Percentiles rank a stretch among this genome's conserved stretches.
Conservation (phyloP, 1,284 basidiomycete genomes). For the Ustilago trichophora region DNA sequence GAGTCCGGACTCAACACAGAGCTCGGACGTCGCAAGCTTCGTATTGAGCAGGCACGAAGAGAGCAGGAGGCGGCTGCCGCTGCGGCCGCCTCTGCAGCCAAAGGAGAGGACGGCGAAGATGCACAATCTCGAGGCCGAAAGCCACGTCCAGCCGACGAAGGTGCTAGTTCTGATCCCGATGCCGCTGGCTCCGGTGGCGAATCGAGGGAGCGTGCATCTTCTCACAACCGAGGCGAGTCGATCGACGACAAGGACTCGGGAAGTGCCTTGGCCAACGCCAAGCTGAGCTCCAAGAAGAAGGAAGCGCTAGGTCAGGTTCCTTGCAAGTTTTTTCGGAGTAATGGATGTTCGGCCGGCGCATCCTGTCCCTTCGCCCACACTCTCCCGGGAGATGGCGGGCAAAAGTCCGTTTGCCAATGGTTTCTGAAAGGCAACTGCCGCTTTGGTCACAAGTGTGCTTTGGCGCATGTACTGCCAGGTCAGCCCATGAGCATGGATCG, state of each 20-base stretch:
- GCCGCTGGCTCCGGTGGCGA: constrained; percentile 10
- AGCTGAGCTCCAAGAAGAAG: constrained; percentile 65
- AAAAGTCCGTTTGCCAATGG: constrained; percentile 92
- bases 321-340: constrained; percentile 90
- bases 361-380: constrained; percentile 93
- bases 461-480: constrained; percentile 88
- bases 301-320: constrained; percentile 93
- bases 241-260: constrained; percentile 51
- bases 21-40: constrained; percentile 45
- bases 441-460: constrained; percentile 89
- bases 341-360: constrained; percentile 82
- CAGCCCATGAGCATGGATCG: constrained; percentile 87
- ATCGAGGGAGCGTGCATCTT: constrained; percentile 28
- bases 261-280: constrained; percentile 61
- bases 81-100: constrained; percentile 11
- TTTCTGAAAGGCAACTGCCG: constrained; percentile 89
- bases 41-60: constrained; percentile 37
- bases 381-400: constrained; percentile 65
- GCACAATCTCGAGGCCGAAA: constrained; percentile 22
- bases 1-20: constrained; percentile 54
- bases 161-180: constrained; percentile 20
- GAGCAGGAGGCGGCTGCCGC: constrained; percentile 38
- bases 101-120: constrained; percentile 11
- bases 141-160: constrained; percentile 21
- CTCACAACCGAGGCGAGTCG: constrained; percentile 23